phyloP scores from a whole-genome alignment of 129 eudicot species.

The Oenanthe sinensis region DNA sequence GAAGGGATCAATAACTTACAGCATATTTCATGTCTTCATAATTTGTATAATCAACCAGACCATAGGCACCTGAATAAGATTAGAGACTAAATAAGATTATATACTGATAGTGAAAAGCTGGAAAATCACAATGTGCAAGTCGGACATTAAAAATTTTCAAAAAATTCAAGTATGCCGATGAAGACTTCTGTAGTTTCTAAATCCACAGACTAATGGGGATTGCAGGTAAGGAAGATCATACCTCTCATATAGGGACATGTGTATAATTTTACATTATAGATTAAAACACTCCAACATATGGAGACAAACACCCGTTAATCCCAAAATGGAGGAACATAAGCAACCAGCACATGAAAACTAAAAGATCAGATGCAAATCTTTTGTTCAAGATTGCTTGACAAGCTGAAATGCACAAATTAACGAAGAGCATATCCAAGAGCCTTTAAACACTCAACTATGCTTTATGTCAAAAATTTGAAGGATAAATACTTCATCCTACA shows the following conservation, averaged over 20 bases:
- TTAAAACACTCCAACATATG: background rate
- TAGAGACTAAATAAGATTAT: background rate
- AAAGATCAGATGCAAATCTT: background rate
- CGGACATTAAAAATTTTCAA: background rate
- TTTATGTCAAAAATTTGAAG: background rate
- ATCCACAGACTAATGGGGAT: background rate
- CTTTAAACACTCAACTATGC: background rate
- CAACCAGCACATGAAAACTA: background rate
- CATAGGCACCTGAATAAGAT: slow-evolving; percentile 56
- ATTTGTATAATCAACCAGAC: slow-evolving; percentile 81
- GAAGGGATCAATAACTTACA: slow-evolving; percentile 40
- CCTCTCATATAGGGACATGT: background rate
- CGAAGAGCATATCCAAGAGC: background rate
- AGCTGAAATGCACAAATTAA: background rate
- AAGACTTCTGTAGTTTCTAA: background rate
- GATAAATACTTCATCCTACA: background rate
- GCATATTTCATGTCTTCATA: slow-evolving; percentile 97
- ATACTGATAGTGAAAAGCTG: background rate
- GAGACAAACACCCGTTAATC: background rate
- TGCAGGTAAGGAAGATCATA: background rate
- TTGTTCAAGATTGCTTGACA: background rate
- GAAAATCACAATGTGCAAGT: background rate
- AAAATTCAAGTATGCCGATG: background rate
- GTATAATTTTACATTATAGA: background rate
- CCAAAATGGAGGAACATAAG: background rate